Conservation (phyloP, 768 basidiomycete species). For the Agrocybe pediades region DNA sequence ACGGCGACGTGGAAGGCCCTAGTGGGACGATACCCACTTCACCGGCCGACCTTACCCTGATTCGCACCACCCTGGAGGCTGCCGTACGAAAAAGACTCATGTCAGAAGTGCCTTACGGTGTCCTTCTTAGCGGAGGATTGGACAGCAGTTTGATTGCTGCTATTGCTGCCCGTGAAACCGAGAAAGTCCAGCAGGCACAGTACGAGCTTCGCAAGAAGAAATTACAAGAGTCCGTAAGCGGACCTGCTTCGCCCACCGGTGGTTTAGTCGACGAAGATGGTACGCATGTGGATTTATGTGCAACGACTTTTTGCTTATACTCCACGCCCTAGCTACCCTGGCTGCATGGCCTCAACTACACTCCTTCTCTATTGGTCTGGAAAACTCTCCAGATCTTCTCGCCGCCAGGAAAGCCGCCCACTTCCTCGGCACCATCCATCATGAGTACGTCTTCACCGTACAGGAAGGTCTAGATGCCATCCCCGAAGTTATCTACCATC, state of each 20-base stretch:
- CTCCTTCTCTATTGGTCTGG: conserved; percentile 96
- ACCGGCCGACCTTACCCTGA: conserved; percentile 60
- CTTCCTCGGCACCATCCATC: conserved; percentile 92
- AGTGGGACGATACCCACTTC: conserved; percentile 58
- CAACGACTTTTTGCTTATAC: conserved; percentile 6
- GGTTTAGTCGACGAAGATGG: conserved; percentile 55
- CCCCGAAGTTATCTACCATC: conserved; percentile 95
- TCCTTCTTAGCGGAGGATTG: conserved; percentile 91
- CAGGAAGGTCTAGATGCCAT: conserved; percentile 98
- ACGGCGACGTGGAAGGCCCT: conserved; percentile 69
- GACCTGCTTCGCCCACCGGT: conserved; percentile 54
- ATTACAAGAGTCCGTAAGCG: conserved; percentile 52
- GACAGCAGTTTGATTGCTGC: conserved; percentile 96
- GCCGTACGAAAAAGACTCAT: conserved; percentile 95
- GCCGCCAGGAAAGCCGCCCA: conserved; percentile 94
- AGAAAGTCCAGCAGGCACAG: conserved; percentile 84
- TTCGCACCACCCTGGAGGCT: conserved; percentile 84
- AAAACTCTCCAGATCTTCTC: conserved; percentile 91
- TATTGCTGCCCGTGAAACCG: conserved; percentile 93
- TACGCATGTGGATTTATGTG: conserved; percentile 25
- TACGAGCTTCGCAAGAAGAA: conserved; percentile 68
- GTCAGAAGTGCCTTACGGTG: conserved; percentile 98
- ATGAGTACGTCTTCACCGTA: conserved; percentile 97
- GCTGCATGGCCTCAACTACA: conserved; percentile 95
- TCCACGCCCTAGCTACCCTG: conserved; percentile 54